Evolutionary conservation across 352 stramenopile species (phyloP).

Genomic region (Phytophthora cajani): DNA sequence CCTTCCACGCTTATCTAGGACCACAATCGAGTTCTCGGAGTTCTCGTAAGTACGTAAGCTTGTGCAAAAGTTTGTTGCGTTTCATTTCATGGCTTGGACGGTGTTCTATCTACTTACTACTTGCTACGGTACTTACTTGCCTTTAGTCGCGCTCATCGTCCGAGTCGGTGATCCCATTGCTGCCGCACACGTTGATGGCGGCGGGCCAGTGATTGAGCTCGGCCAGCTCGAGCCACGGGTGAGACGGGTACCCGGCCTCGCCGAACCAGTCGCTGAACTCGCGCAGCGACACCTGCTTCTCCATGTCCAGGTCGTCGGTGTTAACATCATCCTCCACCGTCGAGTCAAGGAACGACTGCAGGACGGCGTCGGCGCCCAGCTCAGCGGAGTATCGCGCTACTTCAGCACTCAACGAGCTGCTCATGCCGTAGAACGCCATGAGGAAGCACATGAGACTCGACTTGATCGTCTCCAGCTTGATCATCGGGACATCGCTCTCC

Average conservation of each 20-base stretch:
- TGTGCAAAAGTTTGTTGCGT: too few relatives aligned
- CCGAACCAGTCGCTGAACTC: constrained; percentile 84
- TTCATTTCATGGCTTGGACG: too few relatives aligned
- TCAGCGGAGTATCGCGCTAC: constrained; percentile 76
- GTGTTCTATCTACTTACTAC: constrained; percentile 13
- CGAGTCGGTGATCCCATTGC: constrained; percentile 41
- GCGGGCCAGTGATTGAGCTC: constrained; percentile 83
- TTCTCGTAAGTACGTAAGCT: too few relatives aligned
- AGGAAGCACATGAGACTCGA: constrained; percentile 76
- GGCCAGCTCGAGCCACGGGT: constrained; percentile 83
- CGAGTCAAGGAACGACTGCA: constrained; percentile 57
- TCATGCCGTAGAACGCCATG: constrained; percentile 88
- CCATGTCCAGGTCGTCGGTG: constrained; percentile 39
- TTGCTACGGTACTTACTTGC: background rate
- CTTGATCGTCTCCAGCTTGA: constrained; percentile 67
- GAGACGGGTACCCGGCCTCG: constrained; percentile 62
- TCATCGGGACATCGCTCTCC: constrained; percentile 24
- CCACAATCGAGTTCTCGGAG: background rate
- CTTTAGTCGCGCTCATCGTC: constrained; percentile 26
- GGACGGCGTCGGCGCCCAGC: constrained; percentile 69
- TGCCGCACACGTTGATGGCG: constrained; percentile 73
- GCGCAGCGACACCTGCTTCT: constrained; percentile 56
- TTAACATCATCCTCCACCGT: constrained; percentile 20
- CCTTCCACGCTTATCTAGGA: constrained; percentile 61
- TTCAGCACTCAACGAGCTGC: constrained; percentile 75